Evolutionary conservation across 768 basidiomycete species (phyloP).

Genomic region (Clathrus columnatus): DNA sequence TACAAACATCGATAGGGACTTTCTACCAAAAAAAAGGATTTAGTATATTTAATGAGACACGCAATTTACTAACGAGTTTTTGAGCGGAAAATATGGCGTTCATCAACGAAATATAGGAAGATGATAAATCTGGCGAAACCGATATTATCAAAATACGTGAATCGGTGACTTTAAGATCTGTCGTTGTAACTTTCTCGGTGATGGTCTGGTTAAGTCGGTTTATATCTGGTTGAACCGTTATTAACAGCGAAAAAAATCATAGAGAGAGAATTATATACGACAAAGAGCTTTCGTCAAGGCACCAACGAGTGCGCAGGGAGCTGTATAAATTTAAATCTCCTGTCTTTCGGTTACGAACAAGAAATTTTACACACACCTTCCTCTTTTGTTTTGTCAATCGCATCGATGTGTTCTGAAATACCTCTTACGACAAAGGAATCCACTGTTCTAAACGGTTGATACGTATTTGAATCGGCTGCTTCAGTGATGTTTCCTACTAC

Average conservation of each 20-base stretch:
- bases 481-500: constrained; percentile 26
- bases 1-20: constrained; percentile 94
- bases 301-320: constrained; percentile 69
- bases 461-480: constrained; percentile 65
- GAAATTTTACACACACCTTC: constrained; percentile 34
- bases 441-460: constrained; percentile 73
- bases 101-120: constrained; percentile 97
- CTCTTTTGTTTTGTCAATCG: constrained; percentile 37
- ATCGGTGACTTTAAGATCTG: constrained; percentile 27
- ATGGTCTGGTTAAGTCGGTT: constrained; percentile 43
- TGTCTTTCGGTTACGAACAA: constrained; percentile 11
- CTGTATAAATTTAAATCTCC: constrained; percentile 22
- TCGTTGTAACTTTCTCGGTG: constrained; percentile 20
- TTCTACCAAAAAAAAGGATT: constrained; percentile 43
- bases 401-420: constrained; percentile 54
- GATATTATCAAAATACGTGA: constrained; percentile 72
- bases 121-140: constrained; percentile 82
- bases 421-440: constrained; percentile 56
- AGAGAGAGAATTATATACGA: constrained; percentile 39
- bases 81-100: constrained; percentile 99
- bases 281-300: constrained; percentile 90
- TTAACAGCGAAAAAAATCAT: too few species aligned
- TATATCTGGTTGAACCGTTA: too few species aligned
- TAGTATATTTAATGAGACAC: constrained; percentile 8
- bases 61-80: constrained; percentile 60